Evolutionary conservation across 2,329 filamentous ascomycete species (phyloP).

Genomic region (Xylariaceae sp.): DNA sequence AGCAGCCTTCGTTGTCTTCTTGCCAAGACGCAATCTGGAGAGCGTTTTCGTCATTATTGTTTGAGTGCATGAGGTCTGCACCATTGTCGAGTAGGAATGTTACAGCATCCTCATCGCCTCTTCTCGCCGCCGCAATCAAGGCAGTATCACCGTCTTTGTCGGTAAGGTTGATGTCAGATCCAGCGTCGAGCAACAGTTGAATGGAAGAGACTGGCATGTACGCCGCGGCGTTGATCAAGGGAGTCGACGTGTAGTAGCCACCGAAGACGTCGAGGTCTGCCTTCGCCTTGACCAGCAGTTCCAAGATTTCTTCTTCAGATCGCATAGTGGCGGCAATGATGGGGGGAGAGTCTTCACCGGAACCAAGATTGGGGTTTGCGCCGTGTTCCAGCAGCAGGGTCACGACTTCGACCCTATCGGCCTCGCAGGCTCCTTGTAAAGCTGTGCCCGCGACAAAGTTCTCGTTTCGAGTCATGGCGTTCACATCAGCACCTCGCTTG

Average conservation of each 20-base stretch:
- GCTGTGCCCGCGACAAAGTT: constrained; percentile 32
- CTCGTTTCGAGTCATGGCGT: constrained; percentile 25
- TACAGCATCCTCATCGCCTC: constrained; percentile 30
- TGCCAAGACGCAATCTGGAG: constrained; percentile 25
- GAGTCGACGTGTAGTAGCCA: constrained; percentile 29
- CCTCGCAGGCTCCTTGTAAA: constrained; percentile 35
- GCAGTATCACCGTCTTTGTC: constrained; percentile 33
- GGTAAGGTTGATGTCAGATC: constrained; percentile 33
- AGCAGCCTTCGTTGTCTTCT: constrained; percentile 20
- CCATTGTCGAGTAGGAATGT: constrained; percentile 31
- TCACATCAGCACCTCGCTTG: constrained; percentile 29
- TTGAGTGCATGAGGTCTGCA: constrained; percentile 31
- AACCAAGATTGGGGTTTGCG: constrained; percentile 34
- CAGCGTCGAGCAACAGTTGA: constrained; percentile 28
- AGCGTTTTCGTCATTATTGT: constrained; percentile 25
- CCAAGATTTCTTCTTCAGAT: constrained; percentile 31
- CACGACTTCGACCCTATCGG: constrained; percentile 31
- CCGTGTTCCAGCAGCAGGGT: constrained; percentile 31
- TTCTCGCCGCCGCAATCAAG: constrained; percentile 31
- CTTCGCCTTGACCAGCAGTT: constrained; percentile 30
- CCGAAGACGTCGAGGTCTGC: constrained; percentile 33
- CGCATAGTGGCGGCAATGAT: constrained; percentile 33
- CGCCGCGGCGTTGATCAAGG: constrained; percentile 33
- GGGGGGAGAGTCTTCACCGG: constrained; percentile 29
- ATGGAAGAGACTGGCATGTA: constrained; percentile 29